Conservation (phyloP, 2,329 filamentous ascomycete species). For the Apiospora kogelbergensis region DNA sequence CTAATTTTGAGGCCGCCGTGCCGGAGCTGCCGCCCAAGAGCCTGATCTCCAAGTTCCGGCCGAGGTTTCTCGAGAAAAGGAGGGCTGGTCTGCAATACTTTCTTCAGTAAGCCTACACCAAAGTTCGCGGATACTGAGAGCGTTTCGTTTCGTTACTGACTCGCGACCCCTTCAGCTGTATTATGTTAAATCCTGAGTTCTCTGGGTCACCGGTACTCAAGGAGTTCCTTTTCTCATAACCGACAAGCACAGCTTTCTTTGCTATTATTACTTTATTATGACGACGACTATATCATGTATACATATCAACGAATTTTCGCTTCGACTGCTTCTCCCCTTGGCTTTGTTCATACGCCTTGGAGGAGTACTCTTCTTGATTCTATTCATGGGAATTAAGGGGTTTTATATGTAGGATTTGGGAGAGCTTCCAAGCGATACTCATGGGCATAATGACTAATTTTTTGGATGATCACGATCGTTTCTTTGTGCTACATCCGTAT, state of each 20-base stretch:
- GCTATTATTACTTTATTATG: background rate
- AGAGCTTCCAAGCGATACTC: background rate
- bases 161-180: conserved; percentile 60
- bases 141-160: conserved; percentile 14
- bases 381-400: background rate
- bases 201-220: conserved; percentile 87
- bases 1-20: conserved; percentile 79
- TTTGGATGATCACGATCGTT: conserved; percentile 1
- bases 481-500: background rate
- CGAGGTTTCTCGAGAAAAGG: conserved; percentile 82
- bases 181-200: conserved; percentile 91
- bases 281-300: conserved; percentile 3
- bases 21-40: conserved; percentile 91
- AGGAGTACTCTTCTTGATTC: background rate
- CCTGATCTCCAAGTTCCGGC: conserved; percentile 80
- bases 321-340: background rate
- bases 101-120: conserved; percentile 67
- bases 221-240: conserved; percentile 76
- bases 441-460: conserved; percentile 9
- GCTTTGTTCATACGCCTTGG: background rate
- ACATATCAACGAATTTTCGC: background rate
- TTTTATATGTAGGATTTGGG: conserved; percentile 5
- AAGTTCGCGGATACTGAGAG: conserved; percentile 9
- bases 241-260: background rate
- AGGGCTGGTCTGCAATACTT: conserved; percentile 87